phyloP scores from a whole-genome alignment of 1,284 basidiomycete genomes.

The Ceratobasidium sp. region DNA sequence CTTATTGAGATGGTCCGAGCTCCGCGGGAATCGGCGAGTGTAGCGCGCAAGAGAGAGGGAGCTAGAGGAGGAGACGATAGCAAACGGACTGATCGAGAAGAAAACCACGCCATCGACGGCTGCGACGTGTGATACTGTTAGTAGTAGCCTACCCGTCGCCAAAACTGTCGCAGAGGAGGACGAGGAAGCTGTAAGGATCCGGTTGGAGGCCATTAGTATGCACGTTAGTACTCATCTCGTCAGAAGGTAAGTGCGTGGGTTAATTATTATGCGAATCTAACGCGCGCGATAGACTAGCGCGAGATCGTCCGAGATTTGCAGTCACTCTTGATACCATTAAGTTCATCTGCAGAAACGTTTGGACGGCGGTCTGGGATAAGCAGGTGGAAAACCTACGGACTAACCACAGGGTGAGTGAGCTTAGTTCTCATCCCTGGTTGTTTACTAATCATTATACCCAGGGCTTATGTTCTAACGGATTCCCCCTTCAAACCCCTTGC shows the following conservation, averaged over 20 bases:
- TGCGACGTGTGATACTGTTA: slow-evolving; percentile 55
- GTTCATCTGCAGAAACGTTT: slow-evolving; percentile 97
- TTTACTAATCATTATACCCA: slow-evolving; percentile 54
- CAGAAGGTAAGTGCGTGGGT: slow-evolving; percentile 72
- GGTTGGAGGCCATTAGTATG: slow-evolving; percentile 86
- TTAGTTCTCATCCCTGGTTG: slow-evolving; percentile 54
- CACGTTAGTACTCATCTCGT: slow-evolving; percentile 90
- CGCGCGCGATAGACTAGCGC: slow-evolving; percentile 39
- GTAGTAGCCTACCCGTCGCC: slow-evolving; percentile 58
- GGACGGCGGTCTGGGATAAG: slow-evolving; percentile 89
- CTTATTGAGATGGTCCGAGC: slow-evolving; percentile 83
- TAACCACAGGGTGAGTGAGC: slow-evolving; percentile 81
- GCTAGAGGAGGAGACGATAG: slow-evolving; percentile 79
- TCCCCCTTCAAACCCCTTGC: slow-evolving; percentile 88
- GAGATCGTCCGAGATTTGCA: slow-evolving; percentile 68
- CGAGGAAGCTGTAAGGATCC: slow-evolving; percentile 75
- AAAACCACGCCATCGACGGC: slow-evolving; percentile 56
- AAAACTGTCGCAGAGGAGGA: slow-evolving; percentile 69
- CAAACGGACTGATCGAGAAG: slow-evolving; percentile 70
- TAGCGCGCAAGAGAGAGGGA: slow-evolving; percentile 76
- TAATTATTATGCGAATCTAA: neutral
- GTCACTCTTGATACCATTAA: slow-evolving; percentile 93
- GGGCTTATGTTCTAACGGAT: slow-evolving; percentile 96
- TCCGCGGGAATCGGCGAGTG: slow-evolving; percentile 76
- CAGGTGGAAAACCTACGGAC: slow-evolving; percentile 96